Base-by-base conservation (phyloP, 2,329 filamentous ascomycete species). In the Bertia moriformis region DNA sequence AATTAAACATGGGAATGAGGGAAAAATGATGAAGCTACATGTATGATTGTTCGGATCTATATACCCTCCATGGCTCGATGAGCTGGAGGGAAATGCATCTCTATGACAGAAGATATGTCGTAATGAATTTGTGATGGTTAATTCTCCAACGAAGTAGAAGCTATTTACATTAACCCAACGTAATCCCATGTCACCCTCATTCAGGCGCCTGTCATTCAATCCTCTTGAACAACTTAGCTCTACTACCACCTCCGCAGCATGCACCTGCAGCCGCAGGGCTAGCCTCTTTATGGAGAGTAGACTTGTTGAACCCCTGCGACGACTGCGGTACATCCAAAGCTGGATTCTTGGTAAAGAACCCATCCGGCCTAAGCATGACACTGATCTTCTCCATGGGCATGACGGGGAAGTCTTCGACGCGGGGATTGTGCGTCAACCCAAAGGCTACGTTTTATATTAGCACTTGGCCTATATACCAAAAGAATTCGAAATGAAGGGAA, bases 361-460 rank as follows among this genome's bases (percentile, higher is more conserved):
- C 80, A 32, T 85, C 65, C 3, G 86, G 86, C 20, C 84, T 65
- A 30, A 93, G 65, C 24, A 93, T 67, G 48, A 93, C 63, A 1
- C 76, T 84, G 71, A 94, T 88, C 1, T 84, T 83, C 64, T 88
- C 83, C 0, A 74, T 82, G 0, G 86, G 86, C 87, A 94, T 94
- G 48, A 94, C 69, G 19, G 88, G 88, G 64, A 85, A 94, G 58
- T 94, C 88, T 54, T 95, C 88, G 0, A 87, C 86, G 0, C 83
- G 66, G 0, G 88, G 87, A 65, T 94, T 89, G 55, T 94, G 88
- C 1, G 82, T 89, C 24, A 94, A 67, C 24, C 88, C 88, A 51
- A 94, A 95, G 0, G 86, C 32, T 35, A 18, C 15, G 12, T 7
- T 10, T 7, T 12, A 10, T 10, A 15, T 35, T 18, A 35, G 32